Base-by-base conservation (phyloP, 169 alveolate species). In the Plasmodium vivax region DNA sequence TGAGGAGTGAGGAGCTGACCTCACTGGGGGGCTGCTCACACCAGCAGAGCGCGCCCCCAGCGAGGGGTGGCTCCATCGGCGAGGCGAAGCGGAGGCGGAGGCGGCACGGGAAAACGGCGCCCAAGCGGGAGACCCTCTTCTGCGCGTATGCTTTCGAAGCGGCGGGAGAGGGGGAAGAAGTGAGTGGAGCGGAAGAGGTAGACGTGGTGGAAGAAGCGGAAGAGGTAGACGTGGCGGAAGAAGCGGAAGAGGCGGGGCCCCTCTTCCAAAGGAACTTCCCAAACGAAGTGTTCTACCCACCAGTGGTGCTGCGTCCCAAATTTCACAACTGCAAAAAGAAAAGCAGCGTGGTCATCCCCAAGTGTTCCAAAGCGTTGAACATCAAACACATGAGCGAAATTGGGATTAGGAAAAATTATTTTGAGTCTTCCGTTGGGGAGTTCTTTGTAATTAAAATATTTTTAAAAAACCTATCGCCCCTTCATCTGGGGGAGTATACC, bases 291-390 rank as follows among this genome's bases (percentile, higher is more conserved):
- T 92, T 92, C 62, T 92, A 71, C 75, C 92, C 95, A 38, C 75
- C 54, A 38, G 27, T 92, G 36, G 47, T 92, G 36, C 2, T 92
- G 51, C 16, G 12, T 8, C 95, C 95, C n/a, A 47, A 54, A 5
- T 82, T 92, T 4, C 51, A 71, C 38, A 82, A 92, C 30, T 92
- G 95, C 47, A 92, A 82, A 92, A 92, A 92, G 73, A 92, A 56
- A 58, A 92, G 83, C 32, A 92, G 92, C 83, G 92, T 92, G 32
- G 82, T 92, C 16, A 83, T 92, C 6, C 95, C 95, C 0, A 92
- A 51, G 14, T 92, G 95, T 34, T 92, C 95, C 7, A 92, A 27
- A 92, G 83, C 38, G 38, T 41, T 58, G 47, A 19, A 81, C 51
- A 36, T 75, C 43, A 34, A 45, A 38, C 36, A 82, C 58, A 71